A percentile compares a stretch with the other conserved stretches of the same genome.
Evolutionary conservation across 306 rosid genomes (phyloP).

Genomic region (Quercus gilva): DNA sequence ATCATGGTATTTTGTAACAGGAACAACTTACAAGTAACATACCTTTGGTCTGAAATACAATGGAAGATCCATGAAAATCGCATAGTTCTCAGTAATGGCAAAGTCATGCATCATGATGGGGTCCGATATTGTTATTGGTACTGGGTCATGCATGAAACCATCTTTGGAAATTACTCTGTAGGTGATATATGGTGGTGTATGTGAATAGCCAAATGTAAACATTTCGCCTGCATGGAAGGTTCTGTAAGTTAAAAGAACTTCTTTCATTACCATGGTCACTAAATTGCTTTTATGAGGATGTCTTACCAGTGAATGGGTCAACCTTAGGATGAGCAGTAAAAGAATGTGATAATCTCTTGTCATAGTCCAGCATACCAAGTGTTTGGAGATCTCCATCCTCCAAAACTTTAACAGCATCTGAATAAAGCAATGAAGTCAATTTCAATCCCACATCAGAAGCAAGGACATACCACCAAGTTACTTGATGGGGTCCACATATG

Average conservation of each 20-base stretch:
- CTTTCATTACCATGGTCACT: constrained; percentile 6
- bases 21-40: too few relatives aligned
- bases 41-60: too few relatives aligned
- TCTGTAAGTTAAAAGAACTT: constrained; percentile 15
- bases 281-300: constrained; percentile 25
- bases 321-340: constrained; percentile 99
- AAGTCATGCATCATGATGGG: constrained; percentile 64
- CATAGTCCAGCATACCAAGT: constrained; percentile 86
- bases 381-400: constrained; percentile 98
- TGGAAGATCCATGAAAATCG: too few relatives aligned
- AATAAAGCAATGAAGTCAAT: constrained; percentile 18
- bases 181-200: constrained; percentile 77
- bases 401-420: constrained; percentile 83
- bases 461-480: neutral
- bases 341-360: constrained; percentile 80
- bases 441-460: constrained; percentile 9
- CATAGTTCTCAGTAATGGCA: too few relatives aligned
- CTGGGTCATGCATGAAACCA: constrained; percentile 88
- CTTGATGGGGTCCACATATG: neutral
- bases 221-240: constrained; percentile 72
- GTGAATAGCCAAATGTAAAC: constrained; percentile 93
- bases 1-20: neutral
- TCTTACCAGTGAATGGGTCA: constrained; percentile 84
- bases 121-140: constrained; percentile 81
- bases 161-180: constrained; percentile 90